Conservation (phyloP, 768 basidiomycete species). For the Leccinellum luteum region DNA sequence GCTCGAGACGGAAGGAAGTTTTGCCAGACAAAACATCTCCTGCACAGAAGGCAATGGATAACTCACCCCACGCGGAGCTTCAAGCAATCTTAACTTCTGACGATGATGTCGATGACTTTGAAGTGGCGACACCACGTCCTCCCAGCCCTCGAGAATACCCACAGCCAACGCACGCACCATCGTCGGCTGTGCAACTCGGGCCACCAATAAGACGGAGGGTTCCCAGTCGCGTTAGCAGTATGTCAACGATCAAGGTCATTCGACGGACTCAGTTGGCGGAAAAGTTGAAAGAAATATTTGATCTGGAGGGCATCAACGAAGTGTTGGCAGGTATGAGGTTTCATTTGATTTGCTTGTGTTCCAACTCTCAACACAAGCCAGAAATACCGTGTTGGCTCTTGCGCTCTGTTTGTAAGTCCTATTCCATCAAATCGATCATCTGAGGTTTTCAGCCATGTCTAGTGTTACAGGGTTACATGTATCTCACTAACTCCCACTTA, state of each 20-base stretch:
- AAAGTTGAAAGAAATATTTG: constrained; percentile 88
- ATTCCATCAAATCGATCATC: neutral
- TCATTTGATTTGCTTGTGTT: neutral
- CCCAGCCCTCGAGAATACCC: constrained; percentile 19
- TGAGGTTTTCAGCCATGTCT: constrained; percentile 8
- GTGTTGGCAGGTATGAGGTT: constrained; percentile 70
- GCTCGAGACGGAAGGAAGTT: constrained; percentile 47
- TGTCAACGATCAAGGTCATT: constrained; percentile 69
- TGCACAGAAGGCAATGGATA: constrained; percentile 27
- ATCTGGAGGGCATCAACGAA: constrained; percentile 75
- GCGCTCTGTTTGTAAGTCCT: constrained; percentile 77
- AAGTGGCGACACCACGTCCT: constrained; percentile 44
- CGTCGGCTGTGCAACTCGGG: constrained; percentile 16
- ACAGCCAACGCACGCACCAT: neutral
- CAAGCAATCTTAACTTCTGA: constrained; percentile 40
- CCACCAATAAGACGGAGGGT: constrained; percentile 22
- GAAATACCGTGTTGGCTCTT: constrained; percentile 96
- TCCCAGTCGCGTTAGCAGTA: constrained; percentile 52
- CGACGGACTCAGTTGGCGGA: constrained; percentile 75
- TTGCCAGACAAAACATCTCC: constrained; percentile 9
- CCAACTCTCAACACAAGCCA: constrained; percentile 26
- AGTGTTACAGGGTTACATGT: constrained; percentile 98
- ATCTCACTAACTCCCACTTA: constrained; percentile 86
- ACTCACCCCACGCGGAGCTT: constrained; percentile 31
- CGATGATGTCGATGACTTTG: constrained; percentile 61